Evolutionary conservation across 495 filamentous ascomycete genomes (phyloP), one percentile per base, ranked within the genome.

Genomic region (Xylaria curta): DNA sequence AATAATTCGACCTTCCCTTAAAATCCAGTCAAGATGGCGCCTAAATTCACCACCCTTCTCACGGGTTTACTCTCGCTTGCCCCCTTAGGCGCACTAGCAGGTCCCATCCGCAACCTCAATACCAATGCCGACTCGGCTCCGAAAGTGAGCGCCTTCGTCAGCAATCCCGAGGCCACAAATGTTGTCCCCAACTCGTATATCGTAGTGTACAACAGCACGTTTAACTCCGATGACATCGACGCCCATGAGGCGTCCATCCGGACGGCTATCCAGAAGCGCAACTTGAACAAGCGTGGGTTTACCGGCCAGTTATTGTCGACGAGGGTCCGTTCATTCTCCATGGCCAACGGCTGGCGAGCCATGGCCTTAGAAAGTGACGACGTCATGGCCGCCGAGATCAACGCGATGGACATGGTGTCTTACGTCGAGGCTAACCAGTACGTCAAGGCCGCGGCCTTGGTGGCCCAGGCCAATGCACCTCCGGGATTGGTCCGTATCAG

Each of bases 301-400:
- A 73, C 72, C 31, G 85, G 85, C 36, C 80, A 76, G 54, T 71
- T 80, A 19, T 76, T 87, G 13, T 83, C 82, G 13, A 82, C 79
- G 12, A 69, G 70, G 7, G 81, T 87, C 70, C 75, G 82, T 70
- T 75, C 80, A 5, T 83, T 85, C 73, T 73, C 77, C 69, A 78
- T 88, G 75, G 76, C 78, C 33, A 68, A 46, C 15, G 80, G 79
- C 28, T 86, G 83, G 85, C 82, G 82, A 13, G 85, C 83, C 69
- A 83, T 84, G 82, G 76, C 82, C 24, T 78, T 87, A 51, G 84
- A 87, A 73, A 82, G 81, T 33, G 85, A 87, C 68, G 83, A 87
- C 69, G 71, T 75, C 64, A 81, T 81, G 76, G 81, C 84, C 75
- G 80, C 78, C 69, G 75, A 85, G 53, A 84, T 87, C 69, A 82